phyloP scores from a whole-genome alignment of 2,329 filamentous ascomycete genomes.

The Fusarium mangiferae region DNA sequence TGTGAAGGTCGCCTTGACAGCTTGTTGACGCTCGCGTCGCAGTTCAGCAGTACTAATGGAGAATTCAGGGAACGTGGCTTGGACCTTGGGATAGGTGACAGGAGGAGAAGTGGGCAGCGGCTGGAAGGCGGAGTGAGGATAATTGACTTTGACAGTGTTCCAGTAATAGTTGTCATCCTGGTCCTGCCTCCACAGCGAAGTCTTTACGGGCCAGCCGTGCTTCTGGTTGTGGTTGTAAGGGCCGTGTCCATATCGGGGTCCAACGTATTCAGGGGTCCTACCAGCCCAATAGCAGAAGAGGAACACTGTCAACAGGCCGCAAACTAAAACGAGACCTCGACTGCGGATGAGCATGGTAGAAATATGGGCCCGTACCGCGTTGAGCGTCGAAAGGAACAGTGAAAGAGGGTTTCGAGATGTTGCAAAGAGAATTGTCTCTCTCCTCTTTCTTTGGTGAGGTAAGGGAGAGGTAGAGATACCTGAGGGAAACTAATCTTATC shows the following conservation, averaged over 20 bases:
- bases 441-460: slow-evolving; percentile 1
- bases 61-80: slow-evolving; percentile 46
- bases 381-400: neutral
- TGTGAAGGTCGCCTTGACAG: slow-evolving; percentile 55
- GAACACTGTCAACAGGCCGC: slow-evolving; percentile 31
- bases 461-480: slow-evolving; percentile 2
- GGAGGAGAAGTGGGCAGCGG: slow-evolving; percentile 46
- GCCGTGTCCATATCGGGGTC: slow-evolving; percentile 31
- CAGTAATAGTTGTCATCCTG: slow-evolving; percentile 45
- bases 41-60: slow-evolving; percentile 34
- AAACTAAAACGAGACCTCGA: slow-evolving; percentile 33
- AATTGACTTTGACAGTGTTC: slow-evolving; percentile 42
- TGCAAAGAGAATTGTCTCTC: neutral
- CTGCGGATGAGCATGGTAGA: slow-evolving; percentile 38
- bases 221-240: slow-evolving; percentile 36
- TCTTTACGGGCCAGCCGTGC: slow-evolving; percentile 35
- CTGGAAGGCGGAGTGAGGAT: slow-evolving; percentile 44
- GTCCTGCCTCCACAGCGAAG: slow-evolving; percentile 37
- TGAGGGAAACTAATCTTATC: slow-evolving; percentile 13
- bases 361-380: slow-evolving; percentile 12
- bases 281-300: slow-evolving; percentile 37
- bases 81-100: slow-evolving; percentile 47
- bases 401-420: neutral
- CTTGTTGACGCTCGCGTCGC: slow-evolving; percentile 51
- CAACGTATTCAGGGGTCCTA: slow-evolving; percentile 23